phyloP scores from a whole-genome alignment of 805 yeast species.

The Blastobotrys terrestris region DNA sequence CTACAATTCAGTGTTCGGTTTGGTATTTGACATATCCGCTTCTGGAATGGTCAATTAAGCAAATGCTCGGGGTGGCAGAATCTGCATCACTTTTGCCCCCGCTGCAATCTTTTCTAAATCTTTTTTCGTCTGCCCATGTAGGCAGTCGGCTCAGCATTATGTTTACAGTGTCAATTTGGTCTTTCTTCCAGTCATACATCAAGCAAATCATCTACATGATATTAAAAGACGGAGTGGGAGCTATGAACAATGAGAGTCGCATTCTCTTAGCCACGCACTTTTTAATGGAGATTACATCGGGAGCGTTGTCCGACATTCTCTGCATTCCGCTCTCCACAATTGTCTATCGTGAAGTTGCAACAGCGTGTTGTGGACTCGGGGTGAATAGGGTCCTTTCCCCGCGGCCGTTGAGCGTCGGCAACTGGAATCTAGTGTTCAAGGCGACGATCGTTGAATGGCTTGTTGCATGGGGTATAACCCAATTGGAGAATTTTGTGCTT shows the following conservation, averaged over 20 bases:
- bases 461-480: conserved; percentile 4
- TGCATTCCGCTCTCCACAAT: conserved; percentile 7
- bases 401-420: neutral
- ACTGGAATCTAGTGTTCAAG: conserved; percentile 3
- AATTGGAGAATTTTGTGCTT: neutral
- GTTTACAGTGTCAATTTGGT: neutral
- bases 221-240: neutral
- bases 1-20: neutral
- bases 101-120: neutral
- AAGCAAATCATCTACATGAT: neutral
- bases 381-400: neutral
- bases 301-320: conserved; percentile 6
- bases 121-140: neutral
- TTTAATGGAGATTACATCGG: neutral
- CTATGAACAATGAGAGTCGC: neutral
- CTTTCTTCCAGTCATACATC: neutral
- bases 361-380: neutral
- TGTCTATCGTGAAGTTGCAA: conserved; percentile 7
- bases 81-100: neutral
- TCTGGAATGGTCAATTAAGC: neutral
- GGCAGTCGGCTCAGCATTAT: neutral
- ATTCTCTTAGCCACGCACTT: neutral
- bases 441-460: conserved; percentile 9
- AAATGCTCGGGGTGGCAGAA: neutral
- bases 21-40: neutral